Conservation (phyloP, 768 basidiomycete genomes). For the Termitomyces sp. region DNA sequence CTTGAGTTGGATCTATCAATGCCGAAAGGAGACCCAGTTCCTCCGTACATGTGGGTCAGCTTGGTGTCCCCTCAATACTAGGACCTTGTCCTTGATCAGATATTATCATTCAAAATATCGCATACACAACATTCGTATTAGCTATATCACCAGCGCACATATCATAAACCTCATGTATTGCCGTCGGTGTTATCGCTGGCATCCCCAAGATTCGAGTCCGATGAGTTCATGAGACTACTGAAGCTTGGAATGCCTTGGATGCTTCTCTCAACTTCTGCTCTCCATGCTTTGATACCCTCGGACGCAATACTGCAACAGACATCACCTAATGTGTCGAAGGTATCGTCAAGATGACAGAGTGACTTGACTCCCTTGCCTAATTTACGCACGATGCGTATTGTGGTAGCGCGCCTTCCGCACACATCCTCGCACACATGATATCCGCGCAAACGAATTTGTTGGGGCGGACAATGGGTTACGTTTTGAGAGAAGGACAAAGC, state of each 20-base stretch:
- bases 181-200: neutral
- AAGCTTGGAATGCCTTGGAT: slow-evolving; percentile 4
- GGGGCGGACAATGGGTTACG: neutral
- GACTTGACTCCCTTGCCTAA: slow-evolving; percentile 1
- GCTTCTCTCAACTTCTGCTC: neutral
- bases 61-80: neutral
- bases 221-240: neutral
- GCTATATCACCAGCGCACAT: neutral
- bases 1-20: neutral
- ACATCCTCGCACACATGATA: neutral
- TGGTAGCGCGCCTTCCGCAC: neutral
- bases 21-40: neutral
- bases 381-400: neutral
- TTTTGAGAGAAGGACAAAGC: neutral
- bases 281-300: slow-evolving; percentile 1
- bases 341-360: neutral
- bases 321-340: neutral
- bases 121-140: neutral
- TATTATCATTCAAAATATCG: neutral
- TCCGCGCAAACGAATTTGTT: neutral
- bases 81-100: neutral
- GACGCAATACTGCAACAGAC: neutral
- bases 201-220: neutral
- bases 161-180: too few species aligned
- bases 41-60: neutral